Conservation (phyloP, 129 eudicot species). For the Pseudognaphalium luteoalbum region DNA sequence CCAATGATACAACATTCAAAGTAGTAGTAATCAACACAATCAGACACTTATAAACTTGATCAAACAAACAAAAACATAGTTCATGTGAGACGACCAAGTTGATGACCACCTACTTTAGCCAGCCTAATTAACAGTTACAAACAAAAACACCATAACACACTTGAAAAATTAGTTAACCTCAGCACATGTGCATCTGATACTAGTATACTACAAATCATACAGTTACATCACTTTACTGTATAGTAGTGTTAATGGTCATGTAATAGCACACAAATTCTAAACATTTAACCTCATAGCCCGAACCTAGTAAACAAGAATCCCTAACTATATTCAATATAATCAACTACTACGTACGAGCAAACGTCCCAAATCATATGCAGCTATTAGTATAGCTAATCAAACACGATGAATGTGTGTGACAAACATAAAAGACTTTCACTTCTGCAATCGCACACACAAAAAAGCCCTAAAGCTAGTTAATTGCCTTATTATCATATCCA, state of each 20-base stretch:
- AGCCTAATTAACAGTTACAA: not conserved
- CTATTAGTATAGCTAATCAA: not conserved
- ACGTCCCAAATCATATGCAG: not conserved
- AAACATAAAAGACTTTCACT: not conserved
- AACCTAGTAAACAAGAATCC: not conserved
- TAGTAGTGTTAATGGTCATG: not conserved
- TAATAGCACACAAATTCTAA: not conserved
- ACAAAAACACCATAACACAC: too few relatives aligned
- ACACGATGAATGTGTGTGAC: not conserved
- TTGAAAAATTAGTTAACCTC: not conserved
- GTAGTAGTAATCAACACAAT: not conserved
- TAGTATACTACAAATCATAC: not conserved
- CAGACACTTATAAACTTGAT: not conserved
- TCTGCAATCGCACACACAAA: not conserved
- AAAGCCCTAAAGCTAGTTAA: conserved; percentile 3
- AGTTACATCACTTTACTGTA: not conserved
- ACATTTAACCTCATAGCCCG: too few relatives aligned
- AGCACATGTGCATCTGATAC: not conserved
- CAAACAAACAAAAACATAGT: not conserved
- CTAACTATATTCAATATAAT: not conserved
- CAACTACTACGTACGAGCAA: not conserved
- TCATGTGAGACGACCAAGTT: not conserved
- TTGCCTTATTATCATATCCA: not conserved
- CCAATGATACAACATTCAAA: not conserved
- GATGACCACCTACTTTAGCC: not conserved